A percentile compares a stretch with the other conserved stretches of the same genome.
phyloP scores from a whole-genome alignment of 257 asterid genomes.

The Anisodus tanguticus region DNA sequence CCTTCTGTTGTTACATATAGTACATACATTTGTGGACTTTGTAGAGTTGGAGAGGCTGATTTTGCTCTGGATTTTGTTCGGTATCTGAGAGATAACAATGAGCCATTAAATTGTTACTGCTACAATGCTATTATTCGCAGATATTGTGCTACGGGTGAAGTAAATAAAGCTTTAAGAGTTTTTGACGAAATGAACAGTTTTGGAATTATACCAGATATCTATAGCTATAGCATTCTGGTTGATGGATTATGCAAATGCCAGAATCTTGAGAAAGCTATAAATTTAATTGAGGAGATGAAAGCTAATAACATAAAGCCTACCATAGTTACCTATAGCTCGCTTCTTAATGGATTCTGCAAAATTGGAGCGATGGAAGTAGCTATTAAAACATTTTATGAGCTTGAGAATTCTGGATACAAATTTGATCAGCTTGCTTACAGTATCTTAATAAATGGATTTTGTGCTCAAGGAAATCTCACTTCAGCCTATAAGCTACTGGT shows the following conservation, averaged over 20 bases:
- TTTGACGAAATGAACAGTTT: constrained; percentile 54
- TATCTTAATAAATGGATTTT: constrained; percentile 57
- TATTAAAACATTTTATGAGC: constrained; percentile 44
- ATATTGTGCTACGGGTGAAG: constrained; percentile 46
- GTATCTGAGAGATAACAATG: constrained; percentile 38
- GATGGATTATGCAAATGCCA: constrained; percentile 60
- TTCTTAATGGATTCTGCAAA: constrained; percentile 50
- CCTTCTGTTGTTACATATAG: constrained; percentile 62
- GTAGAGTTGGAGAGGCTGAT: constrained; percentile 53
- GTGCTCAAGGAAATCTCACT: constrained; percentile 52
- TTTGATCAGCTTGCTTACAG: constrained; percentile 53
- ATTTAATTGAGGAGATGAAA: constrained; percentile 55
- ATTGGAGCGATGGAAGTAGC: constrained; percentile 46
- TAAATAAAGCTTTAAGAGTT: constrained; percentile 45
- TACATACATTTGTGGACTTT: constrained; percentile 55
- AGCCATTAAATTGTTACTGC: constrained; percentile 55
- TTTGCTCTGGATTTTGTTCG: constrained; percentile 47
- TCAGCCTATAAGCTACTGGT: constrained; percentile 49
- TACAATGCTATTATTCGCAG: constrained; percentile 60
- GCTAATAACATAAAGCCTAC: constrained; percentile 50
- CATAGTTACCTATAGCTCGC: constrained; percentile 54
- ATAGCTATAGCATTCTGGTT: constrained; percentile 61
- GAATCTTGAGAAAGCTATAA: constrained; percentile 43
- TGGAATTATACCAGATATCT: constrained; percentile 52
- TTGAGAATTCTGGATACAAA: constrained; percentile 48